Evolutionary conservation across 768 basidiomycete genomes (phyloP), one percentile per base, ranked within the genome.

Genomic region (Aureoboletus auriporus): DNA sequence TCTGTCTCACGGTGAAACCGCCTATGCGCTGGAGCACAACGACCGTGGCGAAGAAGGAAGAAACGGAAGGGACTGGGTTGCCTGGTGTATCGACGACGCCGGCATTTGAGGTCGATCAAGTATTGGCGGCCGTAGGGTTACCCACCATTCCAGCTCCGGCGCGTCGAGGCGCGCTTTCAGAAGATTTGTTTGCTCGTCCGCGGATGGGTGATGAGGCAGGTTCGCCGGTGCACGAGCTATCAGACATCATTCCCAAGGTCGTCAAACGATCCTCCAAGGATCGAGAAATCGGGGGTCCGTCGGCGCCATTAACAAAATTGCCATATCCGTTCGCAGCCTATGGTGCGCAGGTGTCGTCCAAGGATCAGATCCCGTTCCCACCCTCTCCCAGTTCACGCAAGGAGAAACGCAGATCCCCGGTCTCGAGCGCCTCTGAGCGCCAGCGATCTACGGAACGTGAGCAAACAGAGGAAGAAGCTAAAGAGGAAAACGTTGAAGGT

Each of bases 291-390:
- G 53, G 54, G 41, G 64, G 70, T 11, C 74, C 71, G 34, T 66
- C 66, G 5, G 69, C 62, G 5, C 75, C 83, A 29, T 61, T 81
- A 46, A 70, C 74, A 68, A 67, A 69, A 51, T 56, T 84, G 29
- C 83, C 85, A 6, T 91, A 91, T 70, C 86, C 89, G 0, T 90
- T 91, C 63, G 67, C 78, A 1, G 78, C 72, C 8, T 77, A 75
- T 47, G 78, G 78, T 39, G 78, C 82, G 1, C 83, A 83, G 51
- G 71, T 75, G 45, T 82, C 81, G 9, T 81, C 80, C 14, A 74
- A 76, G 54, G 84, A 75, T 40, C 70, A 84, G 52, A 78, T 90
- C 16, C 86, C 87, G 0, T 90, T 89, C 76, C 89, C 86, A n/a
- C 83, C 81, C 8, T 79, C 81, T 1, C 78, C 78, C 16, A 54